Base-by-base conservation (phyloP, 306 rosid genomes). In the Cucumis melo region DNA sequence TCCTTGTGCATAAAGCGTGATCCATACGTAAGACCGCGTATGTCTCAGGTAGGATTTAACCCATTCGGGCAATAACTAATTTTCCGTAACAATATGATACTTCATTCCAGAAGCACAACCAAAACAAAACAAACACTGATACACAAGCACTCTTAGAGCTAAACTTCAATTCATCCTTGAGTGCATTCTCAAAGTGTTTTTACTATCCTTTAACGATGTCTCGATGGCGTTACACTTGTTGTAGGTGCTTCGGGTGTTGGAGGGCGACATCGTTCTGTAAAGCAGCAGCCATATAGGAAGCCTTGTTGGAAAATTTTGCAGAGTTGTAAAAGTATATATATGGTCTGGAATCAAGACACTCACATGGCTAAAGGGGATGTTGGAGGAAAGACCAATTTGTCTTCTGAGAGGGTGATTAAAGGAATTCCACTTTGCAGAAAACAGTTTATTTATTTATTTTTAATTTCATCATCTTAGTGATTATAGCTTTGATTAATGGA, bases 221-320 rank as follows among this genome's bases (percentile, higher is more conserved):
- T 24, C 55, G 29, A 34, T 11, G n/a, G 23, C 48, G 6, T 21
- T n/a, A 8, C 58, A n/a, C 41, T 39, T 41, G 29, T 41, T 42
- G 20, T 20, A 92, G 98, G 98, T 93, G 73, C 97, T 93, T 51
- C 89, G 95, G 78, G 90, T 93, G 82, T 81, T 93, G 87, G 98
- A 93, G 85, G 97, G 92, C 58, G 97, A 88, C 82, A 80, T 86
- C 74, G 79, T 82, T 23, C 56, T 83, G 79, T 89, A 87, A 84
- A 67, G 70, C 17, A 80, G 76, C 24, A 16, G 76, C 39, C 60
- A 46, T 70, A n/a, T 4, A 41, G 15, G 41, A 46, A 24, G 59
- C 14, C 21, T 4, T 72, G 60, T 8, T 4, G 60, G 76, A 27
- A 15, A 72, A 23, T 27, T 29, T 32, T 73, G 76, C 60, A 27